Evolutionary conservation across 768 basidiomycete species (phyloP).

Genomic region (Suillus bovinus): DNA sequence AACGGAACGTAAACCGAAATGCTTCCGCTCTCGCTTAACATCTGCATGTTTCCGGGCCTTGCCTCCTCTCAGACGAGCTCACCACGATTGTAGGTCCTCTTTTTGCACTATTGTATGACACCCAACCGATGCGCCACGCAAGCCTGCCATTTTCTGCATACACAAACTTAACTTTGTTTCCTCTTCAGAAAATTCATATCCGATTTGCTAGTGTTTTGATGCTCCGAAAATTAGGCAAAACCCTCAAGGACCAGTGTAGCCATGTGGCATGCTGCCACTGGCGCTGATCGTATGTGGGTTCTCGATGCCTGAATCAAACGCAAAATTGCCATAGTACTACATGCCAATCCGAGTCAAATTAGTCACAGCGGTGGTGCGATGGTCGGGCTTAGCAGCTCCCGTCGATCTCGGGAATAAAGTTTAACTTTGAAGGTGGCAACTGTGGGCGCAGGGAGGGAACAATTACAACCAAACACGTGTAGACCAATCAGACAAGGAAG

Average conservation of each 20-base stretch:
- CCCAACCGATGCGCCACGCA: neutral
- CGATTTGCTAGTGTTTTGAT: slow-evolving; percentile 5
- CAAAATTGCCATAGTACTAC: neutral
- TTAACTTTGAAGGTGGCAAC: slow-evolving; percentile 2
- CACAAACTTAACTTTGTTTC: slow-evolving; percentile 7
- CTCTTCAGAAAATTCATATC: slow-evolving; percentile 5
- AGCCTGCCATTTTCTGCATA: neutral
- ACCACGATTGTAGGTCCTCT: neutral
- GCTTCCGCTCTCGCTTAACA: neutral
- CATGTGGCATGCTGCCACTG: neutral
- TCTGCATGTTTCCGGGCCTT: neutral
- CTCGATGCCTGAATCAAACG: neutral
- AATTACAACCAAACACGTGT: neutral
- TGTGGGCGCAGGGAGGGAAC: neutral
- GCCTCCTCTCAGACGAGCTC: neutral
- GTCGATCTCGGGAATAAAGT: slow-evolving; percentile 1
- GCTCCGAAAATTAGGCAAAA: neutral
- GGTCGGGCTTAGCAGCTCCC: neutral
- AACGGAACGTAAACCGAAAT: slow-evolving; percentile 4
- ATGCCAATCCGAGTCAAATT: neutral
- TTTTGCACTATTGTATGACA: neutral
- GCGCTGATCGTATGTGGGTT: neutral
- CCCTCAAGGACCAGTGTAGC: neutral
- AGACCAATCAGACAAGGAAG: neutral
- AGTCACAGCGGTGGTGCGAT: neutral